Evolutionary conservation across 176 grass and related monocot genomes (phyloP).

Genomic region (Otatea glauca): DNA sequence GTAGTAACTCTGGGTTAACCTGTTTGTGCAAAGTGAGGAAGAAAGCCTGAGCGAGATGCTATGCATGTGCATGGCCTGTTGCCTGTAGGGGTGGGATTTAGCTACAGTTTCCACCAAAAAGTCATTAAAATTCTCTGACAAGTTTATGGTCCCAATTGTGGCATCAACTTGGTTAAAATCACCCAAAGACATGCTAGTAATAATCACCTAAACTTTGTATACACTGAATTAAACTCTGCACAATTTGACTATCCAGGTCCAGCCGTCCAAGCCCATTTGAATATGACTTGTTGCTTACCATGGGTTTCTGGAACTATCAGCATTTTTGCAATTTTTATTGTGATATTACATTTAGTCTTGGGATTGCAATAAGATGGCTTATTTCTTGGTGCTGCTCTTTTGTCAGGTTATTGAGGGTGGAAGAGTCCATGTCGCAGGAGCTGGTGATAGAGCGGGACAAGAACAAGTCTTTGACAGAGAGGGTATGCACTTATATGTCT

Average conservation of each 20-base stretch:
- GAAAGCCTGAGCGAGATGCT: neutral
- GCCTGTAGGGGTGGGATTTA: neutral
- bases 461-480: constrained; percentile 71
- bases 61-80: neutral
- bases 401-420: constrained; percentile 63
- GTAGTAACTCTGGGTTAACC: neutral
- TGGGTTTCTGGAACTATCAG: neutral
- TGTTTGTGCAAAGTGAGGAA: constrained; percentile 7
- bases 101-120: neutral
- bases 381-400: constrained; percentile 46
- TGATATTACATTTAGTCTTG: constrained; percentile 17
- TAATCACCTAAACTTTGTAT: constrained; percentile 6
- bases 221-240: neutral
- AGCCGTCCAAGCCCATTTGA: neutral
- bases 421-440: constrained; percentile 65
- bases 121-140: no score
- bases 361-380: neutral
- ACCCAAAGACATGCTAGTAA: neutral
- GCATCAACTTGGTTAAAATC: no score
- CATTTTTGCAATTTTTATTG: constrained; percentile 31
- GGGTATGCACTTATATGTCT: constrained; percentile 53
- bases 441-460: constrained; percentile 69
- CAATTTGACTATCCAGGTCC: neutral
- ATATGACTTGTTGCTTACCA: neutral
- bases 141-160: no score